Evolutionary conservation across 176 grass and related monocot species (phyloP).

Genomic region (Hyparrhenia diplandra): DNA sequence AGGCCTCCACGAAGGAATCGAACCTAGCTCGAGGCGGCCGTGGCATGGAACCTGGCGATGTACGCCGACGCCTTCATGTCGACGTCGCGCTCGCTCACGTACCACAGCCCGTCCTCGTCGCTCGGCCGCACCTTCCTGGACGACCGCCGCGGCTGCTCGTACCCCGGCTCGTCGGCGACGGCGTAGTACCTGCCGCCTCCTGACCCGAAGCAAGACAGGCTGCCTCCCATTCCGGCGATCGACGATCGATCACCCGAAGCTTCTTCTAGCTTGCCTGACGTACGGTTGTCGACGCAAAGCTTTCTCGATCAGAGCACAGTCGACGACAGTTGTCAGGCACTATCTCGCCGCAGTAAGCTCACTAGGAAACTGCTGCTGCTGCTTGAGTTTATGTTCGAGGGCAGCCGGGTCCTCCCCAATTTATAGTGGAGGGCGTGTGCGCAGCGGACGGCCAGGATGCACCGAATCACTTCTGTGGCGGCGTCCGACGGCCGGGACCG

Average conservation of each 20-base stretch:
- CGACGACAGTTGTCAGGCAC: constrained; percentile 1
- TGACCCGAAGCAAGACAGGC: constrained; percentile 33
- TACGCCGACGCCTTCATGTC: constrained; percentile 51
- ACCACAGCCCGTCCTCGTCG: constrained; percentile 60
- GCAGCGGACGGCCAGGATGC: constrained; percentile 21
- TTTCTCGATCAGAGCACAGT: no score
- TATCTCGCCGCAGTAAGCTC: neutral
- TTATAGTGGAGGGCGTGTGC: constrained; percentile 19
- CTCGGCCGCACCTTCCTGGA: constrained; percentile 62
- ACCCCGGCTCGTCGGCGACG: constrained; percentile 31
- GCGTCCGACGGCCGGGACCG: constrained; percentile 10
- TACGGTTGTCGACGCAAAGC: no score
- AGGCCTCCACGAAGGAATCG: no score
- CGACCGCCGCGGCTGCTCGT: constrained; percentile 39
- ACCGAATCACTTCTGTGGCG: neutral
- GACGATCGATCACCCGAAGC: neutral
- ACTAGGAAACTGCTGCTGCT: constrained; percentile 7
- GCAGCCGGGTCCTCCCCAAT: constrained; percentile 12
- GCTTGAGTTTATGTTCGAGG: neutral
- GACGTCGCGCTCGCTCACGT: constrained; percentile 63
- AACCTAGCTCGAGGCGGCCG: no score
- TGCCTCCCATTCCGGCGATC: constrained; percentile 29
- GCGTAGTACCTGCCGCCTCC: neutral
- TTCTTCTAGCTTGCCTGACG: neutral
- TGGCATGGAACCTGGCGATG: constrained; percentile 46